phyloP scores from a whole-genome alignment of 179 eudicot genomes.

The Pouteria campechiana region DNA sequence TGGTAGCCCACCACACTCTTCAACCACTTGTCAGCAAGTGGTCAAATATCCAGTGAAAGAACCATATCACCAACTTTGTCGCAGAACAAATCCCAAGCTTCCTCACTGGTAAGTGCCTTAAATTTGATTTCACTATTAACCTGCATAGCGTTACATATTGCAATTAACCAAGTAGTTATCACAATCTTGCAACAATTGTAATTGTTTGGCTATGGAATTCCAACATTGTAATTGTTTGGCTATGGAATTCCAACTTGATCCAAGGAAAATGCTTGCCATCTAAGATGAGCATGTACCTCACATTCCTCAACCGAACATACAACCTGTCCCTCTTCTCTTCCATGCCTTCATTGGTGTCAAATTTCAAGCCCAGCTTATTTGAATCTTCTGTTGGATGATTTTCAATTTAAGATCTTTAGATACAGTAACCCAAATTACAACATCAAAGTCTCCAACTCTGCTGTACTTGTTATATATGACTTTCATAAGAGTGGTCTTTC shows the following conservation, averaged over 20 bases:
- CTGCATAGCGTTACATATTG: slow-evolving; percentile 1
- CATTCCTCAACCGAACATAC: neutral
- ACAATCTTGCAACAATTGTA: neutral
- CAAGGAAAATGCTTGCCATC: slow-evolving; percentile 4
- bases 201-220: slow-evolving; percentile 21
- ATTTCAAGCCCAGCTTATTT: neutral
- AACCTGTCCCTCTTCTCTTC: slow-evolving; percentile 3
- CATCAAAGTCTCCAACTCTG: neutral
- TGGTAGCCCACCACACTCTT: slow-evolving; percentile 6
- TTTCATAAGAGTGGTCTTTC: slow-evolving; percentile 6
- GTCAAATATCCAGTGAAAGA: neutral
- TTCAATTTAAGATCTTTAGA: slow-evolving; percentile 1
- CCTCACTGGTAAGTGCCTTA: slow-evolving; percentile 1
- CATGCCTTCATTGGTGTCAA: neutral
- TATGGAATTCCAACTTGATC: slow-evolving; percentile 1
- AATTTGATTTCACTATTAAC: slow-evolving; percentile 1
- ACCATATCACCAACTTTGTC: neutral
- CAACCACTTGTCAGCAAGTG: neutral
- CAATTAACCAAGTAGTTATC: slow-evolving; percentile 4
- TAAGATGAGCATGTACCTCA: slow-evolving; percentile 3
- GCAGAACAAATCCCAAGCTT: slow-evolving; percentile 5
- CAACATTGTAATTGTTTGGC: too few relatives aligned
- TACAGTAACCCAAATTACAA: slow-evolving; percentile 5
- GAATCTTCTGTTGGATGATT: slow-evolving; percentile 2
- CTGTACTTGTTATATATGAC: slow-evolving; percentile 3